Percentiles rank a stretch among this genome's conserved stretches.
Conservation (phyloP, 805 yeast species). For the Candida berthetii region DNA sequence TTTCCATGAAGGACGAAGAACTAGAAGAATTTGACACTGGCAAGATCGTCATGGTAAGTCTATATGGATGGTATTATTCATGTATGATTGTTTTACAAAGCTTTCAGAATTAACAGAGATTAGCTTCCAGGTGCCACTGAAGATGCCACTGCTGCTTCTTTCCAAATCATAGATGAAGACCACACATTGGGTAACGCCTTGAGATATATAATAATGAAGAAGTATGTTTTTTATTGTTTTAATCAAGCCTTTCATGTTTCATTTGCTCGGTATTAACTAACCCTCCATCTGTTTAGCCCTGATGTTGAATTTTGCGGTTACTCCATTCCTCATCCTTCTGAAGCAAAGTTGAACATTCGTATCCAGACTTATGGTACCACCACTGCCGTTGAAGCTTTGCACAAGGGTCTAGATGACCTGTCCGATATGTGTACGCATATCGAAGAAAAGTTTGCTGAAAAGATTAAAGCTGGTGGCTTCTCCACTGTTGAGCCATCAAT, state of each 20-base stretch:
- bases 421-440: conserved; percentile 77
- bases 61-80: too few species aligned
- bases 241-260: not conserved
- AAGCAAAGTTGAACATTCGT: conserved; percentile 79
- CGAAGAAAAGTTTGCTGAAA: conserved; percentile 70
- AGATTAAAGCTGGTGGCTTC: conserved; percentile 51
- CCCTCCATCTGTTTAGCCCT: conserved; percentile 39
- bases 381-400: conserved; percentile 89
- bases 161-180: conserved; percentile 90
- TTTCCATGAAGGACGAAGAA: conserved; percentile 20
- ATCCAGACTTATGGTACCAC: conserved; percentile 85
- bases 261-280: too few species aligned
- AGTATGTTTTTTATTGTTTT: conserved; percentile 24
- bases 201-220: conserved; percentile 92
- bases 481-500: conserved; percentile 40
- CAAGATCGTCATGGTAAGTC: conserved; percentile 15
- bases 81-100: too few species aligned
- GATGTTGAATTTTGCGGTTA: conserved; percentile 98
- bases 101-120: too few species aligned
- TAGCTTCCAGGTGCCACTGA: conserved; percentile 79
- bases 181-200: conserved; percentile 94
- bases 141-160: conserved; percentile 93
- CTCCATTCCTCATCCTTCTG: conserved; percentile 98
- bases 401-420: conserved; percentile 84
- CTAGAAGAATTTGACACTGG: conserved; percentile 18